Evolutionary conservation across 805 yeast genomes (phyloP).

Genomic region (Suhomyces sp.): DNA sequence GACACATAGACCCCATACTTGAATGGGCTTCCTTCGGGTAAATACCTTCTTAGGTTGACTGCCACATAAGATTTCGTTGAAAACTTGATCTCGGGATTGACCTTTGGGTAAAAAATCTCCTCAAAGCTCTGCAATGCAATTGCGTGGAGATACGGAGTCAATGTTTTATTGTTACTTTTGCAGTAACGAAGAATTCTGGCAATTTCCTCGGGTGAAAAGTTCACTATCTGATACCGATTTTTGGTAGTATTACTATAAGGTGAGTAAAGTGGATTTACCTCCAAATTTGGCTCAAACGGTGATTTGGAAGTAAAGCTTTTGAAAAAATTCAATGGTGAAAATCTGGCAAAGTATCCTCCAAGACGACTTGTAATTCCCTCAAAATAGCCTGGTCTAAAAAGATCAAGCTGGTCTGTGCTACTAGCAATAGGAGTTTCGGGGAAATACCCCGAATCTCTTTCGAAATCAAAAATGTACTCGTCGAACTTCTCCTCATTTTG

Average conservation of each 20-base stretch:
- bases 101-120: slow-evolving; percentile 3
- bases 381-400: not conserved
- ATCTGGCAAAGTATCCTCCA: not conserved
- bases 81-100: not conserved
- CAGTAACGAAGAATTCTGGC: slow-evolving; percentile 2
- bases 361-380: not conserved
- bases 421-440: not conserved
- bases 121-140: slow-evolving; percentile 9
- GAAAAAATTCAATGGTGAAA: not conserved
- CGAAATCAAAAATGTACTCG: not conserved
- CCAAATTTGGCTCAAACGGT: not conserved
- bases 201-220: slow-evolving; percentile 2
- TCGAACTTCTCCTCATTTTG: not conserved
- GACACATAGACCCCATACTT: slow-evolving; percentile 5
- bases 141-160: slow-evolving; percentile 11
- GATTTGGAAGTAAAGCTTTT: not conserved
- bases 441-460: not conserved
- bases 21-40: not conserved
- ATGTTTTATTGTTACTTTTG: slow-evolving; percentile 6
- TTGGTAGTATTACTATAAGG: not conserved
- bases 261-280: slow-evolving; percentile 1
- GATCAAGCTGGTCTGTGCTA: not conserved
- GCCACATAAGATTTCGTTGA: slow-evolving; percentile 7
- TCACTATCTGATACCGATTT: not conserved
- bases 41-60: slow-evolving; percentile 9